These are phyloP conservation scores for Balakata baccata DNA, from an alignment of 345 rosid genomes.

Conservation along the genomic window DNA sequence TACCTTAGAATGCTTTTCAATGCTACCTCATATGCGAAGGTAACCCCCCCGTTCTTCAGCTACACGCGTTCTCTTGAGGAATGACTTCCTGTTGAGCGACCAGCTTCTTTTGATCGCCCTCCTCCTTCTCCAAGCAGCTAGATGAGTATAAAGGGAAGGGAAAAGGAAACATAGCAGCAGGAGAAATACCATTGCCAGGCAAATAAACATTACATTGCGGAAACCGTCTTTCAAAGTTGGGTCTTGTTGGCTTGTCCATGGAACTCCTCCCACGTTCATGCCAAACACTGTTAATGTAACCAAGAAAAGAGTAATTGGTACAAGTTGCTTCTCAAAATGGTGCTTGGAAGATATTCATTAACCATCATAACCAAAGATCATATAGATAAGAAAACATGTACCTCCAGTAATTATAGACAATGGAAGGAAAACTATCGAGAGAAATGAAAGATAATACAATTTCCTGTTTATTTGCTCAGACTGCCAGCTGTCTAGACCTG, in stretches of 20 bases:
- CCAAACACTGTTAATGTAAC: constrained; percentile 62
- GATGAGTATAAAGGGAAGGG: constrained; percentile 50
- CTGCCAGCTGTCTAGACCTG: constrained; percentile 94
- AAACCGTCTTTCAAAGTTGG: constrained; percentile 68
- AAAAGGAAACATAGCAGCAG: constrained; percentile 67
- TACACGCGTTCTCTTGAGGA: constrained; percentile 47
- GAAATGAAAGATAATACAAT: constrained; percentile 91
- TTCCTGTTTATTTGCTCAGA: constrained; percentile 90
- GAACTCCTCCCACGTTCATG: constrained; percentile 99
- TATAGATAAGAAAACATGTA: constrained; percentile 20
- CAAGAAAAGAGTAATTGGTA: not conserved
- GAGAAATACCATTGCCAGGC: constrained; percentile 49
- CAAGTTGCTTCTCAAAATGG: not conserved
- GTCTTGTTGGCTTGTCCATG: constrained; percentile 79
- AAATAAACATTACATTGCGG: constrained; percentile 78
- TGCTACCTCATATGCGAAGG: constrained; percentile 52
- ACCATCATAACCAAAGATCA: not conserved
- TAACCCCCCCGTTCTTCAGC: constrained; percentile 60
- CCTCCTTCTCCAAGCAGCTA: constrained; percentile 53
- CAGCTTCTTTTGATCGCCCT: constrained; percentile 58
- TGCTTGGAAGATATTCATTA: not conserved
- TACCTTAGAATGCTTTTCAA: not conserved
- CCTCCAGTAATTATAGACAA: constrained; percentile 94
- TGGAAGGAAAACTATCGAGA: constrained; percentile 90
- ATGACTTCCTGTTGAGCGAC: constrained; percentile 70